phyloP scores from a whole-genome alignment of 176 grass and related monocot genomes.

The Musa troglodytarum region DNA sequence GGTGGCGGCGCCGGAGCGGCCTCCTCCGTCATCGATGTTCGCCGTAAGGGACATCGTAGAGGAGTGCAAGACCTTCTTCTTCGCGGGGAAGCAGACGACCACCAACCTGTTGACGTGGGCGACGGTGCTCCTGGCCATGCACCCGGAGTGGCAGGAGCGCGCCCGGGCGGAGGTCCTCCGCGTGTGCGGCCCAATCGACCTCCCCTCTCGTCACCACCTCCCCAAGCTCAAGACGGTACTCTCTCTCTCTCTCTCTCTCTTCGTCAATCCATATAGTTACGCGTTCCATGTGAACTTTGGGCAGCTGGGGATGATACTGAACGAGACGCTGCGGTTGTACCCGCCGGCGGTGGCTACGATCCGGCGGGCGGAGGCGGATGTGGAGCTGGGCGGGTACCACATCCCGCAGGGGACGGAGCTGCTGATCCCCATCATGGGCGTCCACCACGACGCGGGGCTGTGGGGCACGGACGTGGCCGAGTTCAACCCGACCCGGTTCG shows the following conservation, averaged over 20 bases:
- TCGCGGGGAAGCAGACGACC: background rate
- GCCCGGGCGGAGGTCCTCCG: background rate
- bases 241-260: too few relatives aligned
- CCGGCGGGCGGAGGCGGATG: conserved; percentile 63
- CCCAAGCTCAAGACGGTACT: background rate
- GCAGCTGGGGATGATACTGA: conserved; percentile 89
- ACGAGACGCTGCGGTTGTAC: conserved; percentile 95
- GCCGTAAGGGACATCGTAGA: conserved; percentile 75
- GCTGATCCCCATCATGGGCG: conserved; percentile 94
- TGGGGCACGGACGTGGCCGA: conserved; percentile 74
- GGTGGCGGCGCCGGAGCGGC: background rate
- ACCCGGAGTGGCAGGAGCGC: conserved; percentile 91
- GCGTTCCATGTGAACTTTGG: too few relatives aligned
- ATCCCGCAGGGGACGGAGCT: conserved; percentile 84
- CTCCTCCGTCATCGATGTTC: conserved; percentile 28
- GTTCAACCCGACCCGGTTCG: conserved; percentile 90
- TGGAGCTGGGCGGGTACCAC: conserved; percentile 44
- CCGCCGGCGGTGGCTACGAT: conserved; percentile 92
- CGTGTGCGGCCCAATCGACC: background rate
- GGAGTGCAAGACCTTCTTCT: conserved; percentile 64
- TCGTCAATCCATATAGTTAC: too few relatives aligned
- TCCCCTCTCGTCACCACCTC: background rate
- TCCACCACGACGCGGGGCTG: conserved; percentile 77
- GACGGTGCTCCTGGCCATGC: conserved; percentile 85
- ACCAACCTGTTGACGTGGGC: conserved; percentile 65